Evolutionary conservation across 495 filamentous ascomycete species (phyloP).

Genomic region (Talaromyces stipitatus): DNA sequence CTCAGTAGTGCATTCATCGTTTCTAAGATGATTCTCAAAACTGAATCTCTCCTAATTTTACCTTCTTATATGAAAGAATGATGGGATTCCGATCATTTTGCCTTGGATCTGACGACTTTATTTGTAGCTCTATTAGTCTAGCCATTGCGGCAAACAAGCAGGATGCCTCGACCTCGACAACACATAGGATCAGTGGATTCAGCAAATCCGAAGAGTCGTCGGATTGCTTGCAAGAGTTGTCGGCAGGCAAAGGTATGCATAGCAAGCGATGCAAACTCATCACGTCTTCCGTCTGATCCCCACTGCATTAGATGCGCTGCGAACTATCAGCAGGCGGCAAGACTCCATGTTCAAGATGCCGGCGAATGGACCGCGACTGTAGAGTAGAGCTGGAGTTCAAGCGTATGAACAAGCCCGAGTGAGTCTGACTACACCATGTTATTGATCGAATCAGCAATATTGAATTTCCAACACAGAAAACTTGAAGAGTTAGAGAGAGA

Average conservation of each 20-base stretch:
- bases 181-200: not conserved
- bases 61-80: too few species aligned
- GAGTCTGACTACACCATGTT: not conserved
- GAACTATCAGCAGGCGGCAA: constrained; percentile 8
- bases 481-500: constrained; percentile 12
- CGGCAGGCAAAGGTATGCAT: constrained; percentile 13
- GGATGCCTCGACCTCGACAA: not conserved
- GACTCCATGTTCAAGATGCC: constrained; percentile 9
- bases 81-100: too few species aligned
- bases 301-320: constrained; percentile 10
- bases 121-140: too few species aligned
- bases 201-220: constrained; percentile 2
- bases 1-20: too few species aligned
- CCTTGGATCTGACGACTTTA: too few species aligned
- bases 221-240: constrained; percentile 11
- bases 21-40: too few species aligned
- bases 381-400: constrained; percentile 11
- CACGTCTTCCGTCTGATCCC: not conserved
- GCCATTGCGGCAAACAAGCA: not conserved
- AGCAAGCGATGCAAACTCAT: not conserved
- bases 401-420: constrained; percentile 11
- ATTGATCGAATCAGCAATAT: not conserved
- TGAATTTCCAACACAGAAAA: not conserved
- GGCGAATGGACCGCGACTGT: constrained; percentile 8
- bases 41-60: too few species aligned